phyloP scores from a whole-genome alignment of 1,284 basidiomycete species.

The Sporisorium graminicola region DNA sequence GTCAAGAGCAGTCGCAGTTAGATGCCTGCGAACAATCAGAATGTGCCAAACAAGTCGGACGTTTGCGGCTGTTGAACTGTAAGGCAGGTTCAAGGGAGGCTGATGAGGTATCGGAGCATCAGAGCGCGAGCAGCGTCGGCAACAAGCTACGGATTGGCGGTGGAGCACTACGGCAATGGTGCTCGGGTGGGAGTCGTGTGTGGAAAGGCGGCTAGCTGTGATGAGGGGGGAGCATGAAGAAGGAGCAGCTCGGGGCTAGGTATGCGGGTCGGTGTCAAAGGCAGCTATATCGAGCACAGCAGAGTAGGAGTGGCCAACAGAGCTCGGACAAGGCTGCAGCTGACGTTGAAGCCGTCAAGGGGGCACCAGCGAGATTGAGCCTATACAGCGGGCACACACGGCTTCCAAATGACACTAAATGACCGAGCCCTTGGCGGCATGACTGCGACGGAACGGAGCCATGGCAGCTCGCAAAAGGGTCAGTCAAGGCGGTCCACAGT shows the following conservation, averaged over 20 bases:
- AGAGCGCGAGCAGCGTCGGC: background rate
- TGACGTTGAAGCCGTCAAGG: conserved; percentile 3
- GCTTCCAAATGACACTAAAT: background rate
- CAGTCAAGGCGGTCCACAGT: background rate
- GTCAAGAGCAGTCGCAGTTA: background rate
- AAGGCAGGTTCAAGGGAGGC: conserved; percentile 27
- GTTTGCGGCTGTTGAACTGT: conserved; percentile 7
- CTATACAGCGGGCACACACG: background rate
- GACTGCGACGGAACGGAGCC: background rate
- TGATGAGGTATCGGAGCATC: conserved; percentile 4
- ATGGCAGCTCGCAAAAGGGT: background rate
- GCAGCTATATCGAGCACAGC: background rate
- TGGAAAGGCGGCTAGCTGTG: background rate
- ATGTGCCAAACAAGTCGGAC: conserved; percentile 20
- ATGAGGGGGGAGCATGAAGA: background rate
- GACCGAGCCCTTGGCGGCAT: conserved; percentile 11
- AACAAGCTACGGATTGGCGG: background rate
- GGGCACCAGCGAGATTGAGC: background rate
- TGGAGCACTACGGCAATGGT: conserved; percentile 4
- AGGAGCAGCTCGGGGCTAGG: conserved; percentile 30
- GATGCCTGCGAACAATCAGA: background rate
- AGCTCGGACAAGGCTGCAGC: conserved; percentile 37
- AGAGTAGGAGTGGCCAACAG: conserved; percentile 5
- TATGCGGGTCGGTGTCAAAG: conserved; percentile 42
- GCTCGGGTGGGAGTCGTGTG: background rate